Evolutionary conservation across 1,139 yeast species (phyloP), one percentile per base, ranked within the genome.

Genomic region (Candida glucosophila): DNA sequence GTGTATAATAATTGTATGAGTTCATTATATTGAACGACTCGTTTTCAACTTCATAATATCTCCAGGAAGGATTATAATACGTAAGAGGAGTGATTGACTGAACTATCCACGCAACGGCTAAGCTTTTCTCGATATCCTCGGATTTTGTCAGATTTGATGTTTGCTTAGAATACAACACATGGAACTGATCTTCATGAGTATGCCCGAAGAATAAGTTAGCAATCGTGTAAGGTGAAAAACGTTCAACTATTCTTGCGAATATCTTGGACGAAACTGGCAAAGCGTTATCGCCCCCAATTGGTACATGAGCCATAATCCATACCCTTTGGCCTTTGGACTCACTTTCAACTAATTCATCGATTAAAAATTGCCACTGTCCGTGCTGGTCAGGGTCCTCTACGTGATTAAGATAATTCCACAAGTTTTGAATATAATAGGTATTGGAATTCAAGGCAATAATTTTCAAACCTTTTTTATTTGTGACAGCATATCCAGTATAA

Each of bases 151-250:
- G n/a, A 29, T 55, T 53, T 15, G 58, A 42, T 16, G 55, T 39
- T 29, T 57, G 52, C 14, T 63, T 48, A 4, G 64, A 58, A 40
- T 75, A 76, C 27, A 73, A 49, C 6, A 78, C 57, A 26, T 69
- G 65, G 54, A 76, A 77, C 47, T 77, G 79, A 48, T 78, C 88
- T 38, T 59, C 56, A 42, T 78, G 88, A 6, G 83, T 77, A 43
- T 78, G 86, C 14, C 85, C 88, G 44, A 67, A 76, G 54, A 78
- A 78, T 11, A 76, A 57, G 27, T 68, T 77, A 7, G 85, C 80
- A 47, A 78, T 73, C 8, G 80, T 73, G 39, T 65, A 68, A 14
- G 83, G 83, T 20, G 80, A 69, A 45, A 77, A 78, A 42, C 86
- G 62, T 39, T 74, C 73, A 14, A 78, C 64, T 25, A 77, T 71